Evolutionary conservation across 139 green algal species (phyloP), one percentile per base, ranked within the genome.

Genomic region (Nannochloris sp.): DNA sequence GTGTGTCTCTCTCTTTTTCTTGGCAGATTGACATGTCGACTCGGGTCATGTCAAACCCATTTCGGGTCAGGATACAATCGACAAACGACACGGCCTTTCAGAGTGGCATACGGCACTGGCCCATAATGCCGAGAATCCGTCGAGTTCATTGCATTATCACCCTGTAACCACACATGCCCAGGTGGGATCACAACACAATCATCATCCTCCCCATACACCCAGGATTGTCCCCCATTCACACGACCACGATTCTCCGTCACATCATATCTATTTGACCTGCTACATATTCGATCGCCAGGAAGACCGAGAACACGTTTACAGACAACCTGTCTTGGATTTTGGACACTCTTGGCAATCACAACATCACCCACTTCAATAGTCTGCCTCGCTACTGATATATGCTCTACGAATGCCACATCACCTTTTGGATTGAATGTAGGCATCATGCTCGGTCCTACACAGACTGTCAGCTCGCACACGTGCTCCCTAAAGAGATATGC

Each of bases 121-220:
- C 86, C 86, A 68, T 92, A 93, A 48, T 86, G 60, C n/a, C 86
- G 60, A 8, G 75, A 87, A 59, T 93, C 86, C 0, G 79, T 86
- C 1, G 81, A 90, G 48, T 92, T 92, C 37, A 67, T 21, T 3
- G 67, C 54, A 67, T 93, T 93, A 69, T 93, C 86, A 1, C 86
- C 86, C 54, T 90, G 86, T 40, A 86, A 65, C 79, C 79, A 86
- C 3, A 93, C 80, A 69, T 92, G 83, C 4, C 86, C 86, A 14
- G 64, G 37, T 1, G 86, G 86, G 18, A 93, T 73, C 62, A n/a
- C 23, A 34, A 58, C 50, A 18, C 23, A 29, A 19, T 29, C 23
- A 25, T 53, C n/a, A 10, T 53, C 46, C n/a, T 25, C 46, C n/a
- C 46, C 34, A 40, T 40, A 40, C 34, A 40, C 34, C 34, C 34